Evolutionary conservation across 164 flowering plant genomes (phyloP).

Genomic region (Liriodendron chinense): DNA sequence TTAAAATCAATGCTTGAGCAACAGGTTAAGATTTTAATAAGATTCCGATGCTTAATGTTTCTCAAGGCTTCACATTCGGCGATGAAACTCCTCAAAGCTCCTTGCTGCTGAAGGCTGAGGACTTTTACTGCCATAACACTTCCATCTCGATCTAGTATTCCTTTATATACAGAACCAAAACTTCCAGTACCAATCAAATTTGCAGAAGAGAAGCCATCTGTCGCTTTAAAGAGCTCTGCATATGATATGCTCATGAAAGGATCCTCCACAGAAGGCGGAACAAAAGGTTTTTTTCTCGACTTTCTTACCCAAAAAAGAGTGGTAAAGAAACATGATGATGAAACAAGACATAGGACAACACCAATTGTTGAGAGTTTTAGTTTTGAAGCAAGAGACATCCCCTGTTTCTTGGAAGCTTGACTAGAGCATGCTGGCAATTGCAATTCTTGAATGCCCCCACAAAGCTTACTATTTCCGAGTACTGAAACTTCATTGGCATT

Average conservation of each 20-base stretch:
- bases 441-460: conserved; percentile 20
- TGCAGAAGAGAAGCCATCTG: conserved; percentile 21
- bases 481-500: conserved; percentile 18
- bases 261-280: not conserved
- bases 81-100: not conserved
- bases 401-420: not conserved
- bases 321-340: not conserved
- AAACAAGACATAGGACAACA: not conserved
- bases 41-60: not conserved
- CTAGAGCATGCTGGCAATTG: conserved; percentile 17
- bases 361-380: conserved; percentile 2
- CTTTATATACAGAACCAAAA: not conserved
- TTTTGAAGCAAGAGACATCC: not conserved
- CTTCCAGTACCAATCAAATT: conserved; percentile 29
- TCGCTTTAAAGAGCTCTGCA: conserved; percentile 14
- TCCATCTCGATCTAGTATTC: not conserved
- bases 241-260: conserved; percentile 13
- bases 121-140: not conserved
- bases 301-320: not conserved
- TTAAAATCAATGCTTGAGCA: not conserved
- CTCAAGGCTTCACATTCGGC: not conserved
- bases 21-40: not conserved
- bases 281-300: not conserved
- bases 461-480: conserved; percentile 22
- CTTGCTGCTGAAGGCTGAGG: not conserved